Evolutionary conservation across 176 grass and related monocot species (phyloP).

Genomic region (Miscanthus lutarioriparius): DNA sequence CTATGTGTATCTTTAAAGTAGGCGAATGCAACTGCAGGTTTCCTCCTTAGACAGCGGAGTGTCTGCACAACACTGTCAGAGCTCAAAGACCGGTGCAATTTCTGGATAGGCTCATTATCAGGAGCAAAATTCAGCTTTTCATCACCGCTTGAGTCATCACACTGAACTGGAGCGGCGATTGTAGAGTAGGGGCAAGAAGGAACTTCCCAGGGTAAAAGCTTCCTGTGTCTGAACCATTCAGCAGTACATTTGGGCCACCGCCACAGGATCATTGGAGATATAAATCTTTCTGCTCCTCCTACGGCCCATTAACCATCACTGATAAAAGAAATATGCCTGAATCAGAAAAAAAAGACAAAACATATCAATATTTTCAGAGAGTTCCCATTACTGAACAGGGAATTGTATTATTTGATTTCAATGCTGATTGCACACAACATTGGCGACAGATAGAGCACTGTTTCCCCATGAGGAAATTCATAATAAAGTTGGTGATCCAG

Average conservation of each 20-base stretch:
- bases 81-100: neutral
- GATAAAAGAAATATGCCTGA: neutral
- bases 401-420: neutral
- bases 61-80: slow-evolving; percentile 43
- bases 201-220: neutral
- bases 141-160: slow-evolving; percentile 47
- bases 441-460: neutral
- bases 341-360: neutral
- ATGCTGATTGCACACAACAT: neutral
- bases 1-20: slow-evolving; percentile 61
- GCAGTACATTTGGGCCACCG: slow-evolving; percentile 35
- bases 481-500: no score
- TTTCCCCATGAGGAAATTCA: neutral
- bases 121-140: slow-evolving; percentile 37
- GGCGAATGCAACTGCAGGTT: slow-evolving; percentile 46
- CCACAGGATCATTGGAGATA: slow-evolving; percentile 29
- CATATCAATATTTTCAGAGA: neutral
- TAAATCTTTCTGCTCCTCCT: neutral
- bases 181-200: slow-evolving; percentile 21
- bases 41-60: slow-evolving; percentile 42
- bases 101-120: neutral
- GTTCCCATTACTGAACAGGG: neutral
- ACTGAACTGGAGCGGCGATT: slow-evolving; percentile 6
- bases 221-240: slow-evolving; percentile 33
- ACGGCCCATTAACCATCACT: neutral